Percentiles rank a stretch among this genome's conserved stretches.
Evolutionary conservation across 202 grass and related monocot species (phyloP).

Genomic region (Carex arenaria): DNA sequence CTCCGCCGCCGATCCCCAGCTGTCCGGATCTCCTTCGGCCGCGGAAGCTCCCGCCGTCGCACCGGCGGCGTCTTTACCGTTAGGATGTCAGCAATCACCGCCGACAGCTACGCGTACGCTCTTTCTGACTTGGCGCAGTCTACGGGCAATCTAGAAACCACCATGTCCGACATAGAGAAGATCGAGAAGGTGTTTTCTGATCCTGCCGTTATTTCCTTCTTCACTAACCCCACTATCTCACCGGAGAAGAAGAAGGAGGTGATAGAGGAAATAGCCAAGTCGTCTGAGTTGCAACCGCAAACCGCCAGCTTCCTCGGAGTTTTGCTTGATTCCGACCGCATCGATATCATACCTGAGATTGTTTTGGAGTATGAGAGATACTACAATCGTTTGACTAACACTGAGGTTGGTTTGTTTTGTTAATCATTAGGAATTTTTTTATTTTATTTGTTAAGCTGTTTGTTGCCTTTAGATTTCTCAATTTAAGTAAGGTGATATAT

Average conservation of each 20-base stretch:
- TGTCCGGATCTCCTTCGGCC: constrained; percentile 32
- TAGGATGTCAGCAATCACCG: constrained; percentile 32
- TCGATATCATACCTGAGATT: constrained; percentile 50
- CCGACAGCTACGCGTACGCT: constrained; percentile 67
- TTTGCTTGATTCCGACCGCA: constrained; percentile 61
- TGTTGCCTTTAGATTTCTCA: not conserved
- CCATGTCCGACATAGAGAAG: constrained; percentile 67
- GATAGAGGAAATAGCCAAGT: constrained; percentile 54
- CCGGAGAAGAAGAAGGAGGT: constrained; percentile 52
- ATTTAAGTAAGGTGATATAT: not conserved
- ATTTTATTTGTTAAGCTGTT: not conserved
- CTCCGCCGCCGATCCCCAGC: constrained; percentile 29
- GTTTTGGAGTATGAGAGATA: constrained; percentile 66
- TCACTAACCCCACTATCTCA: constrained; percentile 63
- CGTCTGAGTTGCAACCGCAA: constrained; percentile 50
- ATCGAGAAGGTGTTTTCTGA: constrained; percentile 58
- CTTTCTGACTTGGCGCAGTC: constrained; percentile 59
- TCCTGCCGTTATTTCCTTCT: constrained; percentile 59
- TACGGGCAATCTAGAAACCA: constrained; percentile 46
- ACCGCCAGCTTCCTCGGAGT: constrained; percentile 74
- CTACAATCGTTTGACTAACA: constrained; percentile 69
- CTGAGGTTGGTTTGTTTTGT: constrained; percentile 44
- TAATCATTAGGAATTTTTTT: not conserved
- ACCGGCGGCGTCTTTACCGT: constrained; percentile 37
- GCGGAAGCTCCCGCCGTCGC: constrained; percentile 18